Percentiles rank a stretch among this genome's conserved stretches.
Evolutionary conservation across 129 eudicot species (phyloP).

Genomic region (Pulicaria dysenterica): DNA sequence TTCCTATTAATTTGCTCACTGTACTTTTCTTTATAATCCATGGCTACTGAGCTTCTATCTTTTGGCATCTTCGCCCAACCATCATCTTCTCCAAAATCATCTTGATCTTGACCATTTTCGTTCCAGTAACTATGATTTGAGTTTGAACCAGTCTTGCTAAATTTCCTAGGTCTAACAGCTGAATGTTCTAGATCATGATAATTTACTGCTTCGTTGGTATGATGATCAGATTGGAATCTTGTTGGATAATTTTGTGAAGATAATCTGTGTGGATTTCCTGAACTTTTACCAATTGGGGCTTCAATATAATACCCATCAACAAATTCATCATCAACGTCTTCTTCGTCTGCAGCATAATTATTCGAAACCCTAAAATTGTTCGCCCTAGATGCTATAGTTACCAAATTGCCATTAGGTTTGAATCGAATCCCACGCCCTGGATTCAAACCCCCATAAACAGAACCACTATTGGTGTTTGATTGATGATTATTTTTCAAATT

Average conservation of each 20-base stretch:
- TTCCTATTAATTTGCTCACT: conserved; percentile 34
- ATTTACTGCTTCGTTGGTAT: conserved; percentile 8
- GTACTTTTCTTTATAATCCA: conserved; percentile 28
- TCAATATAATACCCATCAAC: conserved; percentile 31
- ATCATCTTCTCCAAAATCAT: conserved; percentile 34
- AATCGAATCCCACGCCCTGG: conserved; percentile 50
- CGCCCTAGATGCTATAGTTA: conserved; percentile 34
- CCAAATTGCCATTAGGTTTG: conserved; percentile 39
- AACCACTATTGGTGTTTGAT: conserved; percentile 19
- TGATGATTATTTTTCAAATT: conserved; percentile 21
- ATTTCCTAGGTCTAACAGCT: conserved; percentile 38
- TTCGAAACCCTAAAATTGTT: conserved; percentile 39
- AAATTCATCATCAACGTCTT: conserved; percentile 21
- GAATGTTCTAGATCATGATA: conserved; percentile 31
- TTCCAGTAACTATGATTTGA: conserved; percentile 36
- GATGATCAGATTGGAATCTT: conserved; percentile 26
- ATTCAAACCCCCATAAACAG: conserved; percentile 33
- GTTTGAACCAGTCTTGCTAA: conserved; percentile 32
- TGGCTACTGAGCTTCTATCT: conserved; percentile 32
- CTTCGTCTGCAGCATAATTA: conserved; percentile 25
- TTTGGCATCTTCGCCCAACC: conserved; percentile 43
- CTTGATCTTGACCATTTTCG: conserved; percentile 22
- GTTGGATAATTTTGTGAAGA: conserved; percentile 17
- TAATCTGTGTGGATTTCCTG: conserved; percentile 25
- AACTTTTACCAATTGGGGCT: conserved; percentile 34